Base-by-base conservation (phyloP, 345 rosid species). In the Linum trigynum region DNA sequence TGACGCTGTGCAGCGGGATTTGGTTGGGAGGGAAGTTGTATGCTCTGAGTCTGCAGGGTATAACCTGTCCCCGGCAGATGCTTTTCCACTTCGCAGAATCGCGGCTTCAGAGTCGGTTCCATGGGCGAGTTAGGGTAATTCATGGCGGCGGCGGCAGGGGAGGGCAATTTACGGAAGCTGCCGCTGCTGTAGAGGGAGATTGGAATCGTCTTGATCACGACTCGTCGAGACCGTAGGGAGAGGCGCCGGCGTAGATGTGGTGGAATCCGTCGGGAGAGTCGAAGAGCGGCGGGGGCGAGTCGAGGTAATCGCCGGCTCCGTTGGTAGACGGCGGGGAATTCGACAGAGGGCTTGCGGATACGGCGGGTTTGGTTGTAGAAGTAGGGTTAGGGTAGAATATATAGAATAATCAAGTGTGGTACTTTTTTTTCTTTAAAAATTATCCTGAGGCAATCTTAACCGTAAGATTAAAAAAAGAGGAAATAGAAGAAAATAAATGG, bases 161-260 rank as follows among this genome's bases (percentile, higher is more conserved):
- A 23, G 32, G 32, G 32, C 32, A 23, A 23, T 23, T 23, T 23
- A 23, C 32, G 32, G 32, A 23, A 23, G 32, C 32, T 23, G 37
- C 75, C 65, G 5, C 84, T 40, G 62, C 83, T 68, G 77, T 79
- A 89, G 16, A 92, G 76, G 4, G 92, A 84, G 17, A 87, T 77
- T 36, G 98, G 98, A 7, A 92, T 74, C 2, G 88, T 80, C 71
- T 89, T 92, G 80, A 92, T 92, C 42, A 88, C 88, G 95, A 75
- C n/a, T 86, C 92, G 56, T 92, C 95, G 17, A 92, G 86, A 14
- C 97, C 97, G 78, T 79, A 87, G 32, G 32, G 32, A 23, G 32
- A 23, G 32, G 32, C 32, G 32, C 32, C 32, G 32, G 32, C 1
- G 89, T 90, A 5, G 63, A 72, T 42, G 72, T 55, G 32, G 67